These are phyloP conservation scores for Fonsecaea multimorphosa DNA, from an alignment of 2,329 filamentous ascomycete species.

Conservation along the genomic window DNA sequence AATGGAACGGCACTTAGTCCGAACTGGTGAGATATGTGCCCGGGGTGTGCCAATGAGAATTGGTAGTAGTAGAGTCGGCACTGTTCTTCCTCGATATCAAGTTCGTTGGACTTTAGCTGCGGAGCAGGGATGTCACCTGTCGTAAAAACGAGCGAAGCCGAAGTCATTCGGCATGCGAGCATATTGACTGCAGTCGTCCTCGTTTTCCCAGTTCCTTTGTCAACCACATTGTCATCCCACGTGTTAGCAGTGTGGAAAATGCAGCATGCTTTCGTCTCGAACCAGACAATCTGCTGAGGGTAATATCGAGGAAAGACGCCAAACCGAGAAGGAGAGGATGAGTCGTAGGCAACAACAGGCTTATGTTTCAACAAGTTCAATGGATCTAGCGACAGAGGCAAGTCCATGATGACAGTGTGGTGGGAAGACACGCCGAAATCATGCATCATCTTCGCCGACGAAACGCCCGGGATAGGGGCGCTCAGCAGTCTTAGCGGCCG, in stretches of 20 bases:
- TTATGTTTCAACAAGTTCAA: conserved; percentile 63
- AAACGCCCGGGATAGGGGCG: conserved; percentile 64
- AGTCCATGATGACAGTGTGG: conserved; percentile 72
- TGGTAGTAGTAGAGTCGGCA: conserved; percentile 73
- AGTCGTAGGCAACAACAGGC: conserved; percentile 66
- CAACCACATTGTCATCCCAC: conserved; percentile 62
- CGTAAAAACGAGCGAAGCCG: conserved; percentile 68
- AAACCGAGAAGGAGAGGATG: conserved; percentile 64
- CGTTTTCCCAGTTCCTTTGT: conserved; percentile 39
- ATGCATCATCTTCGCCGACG: conserved; percentile 74
- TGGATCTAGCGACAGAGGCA: conserved; percentile 70
- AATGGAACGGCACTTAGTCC: conserved; percentile 69
- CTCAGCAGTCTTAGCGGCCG: conserved; percentile 53
- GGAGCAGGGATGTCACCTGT: conserved; percentile 68
- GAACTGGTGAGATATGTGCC: conserved; percentile 65
- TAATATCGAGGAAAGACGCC: conserved; percentile 69
- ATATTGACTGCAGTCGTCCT: conserved; percentile 62
- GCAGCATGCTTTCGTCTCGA: conserved; percentile 69
- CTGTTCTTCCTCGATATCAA: conserved; percentile 63
- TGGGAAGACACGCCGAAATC: conserved; percentile 71
- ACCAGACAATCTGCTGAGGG: conserved; percentile 67
- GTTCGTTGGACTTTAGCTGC: conserved; percentile 47
- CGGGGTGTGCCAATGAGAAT: conserved; percentile 50
- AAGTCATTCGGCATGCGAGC: conserved; percentile 70
- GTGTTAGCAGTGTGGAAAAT: conserved; percentile 76